Percentiles rank a stretch among this genome's conserved stretches.
phyloP scores from a whole-genome alignment of 2,329 filamentous ascomycete species.

The Fusarium ramigenum region DNA sequence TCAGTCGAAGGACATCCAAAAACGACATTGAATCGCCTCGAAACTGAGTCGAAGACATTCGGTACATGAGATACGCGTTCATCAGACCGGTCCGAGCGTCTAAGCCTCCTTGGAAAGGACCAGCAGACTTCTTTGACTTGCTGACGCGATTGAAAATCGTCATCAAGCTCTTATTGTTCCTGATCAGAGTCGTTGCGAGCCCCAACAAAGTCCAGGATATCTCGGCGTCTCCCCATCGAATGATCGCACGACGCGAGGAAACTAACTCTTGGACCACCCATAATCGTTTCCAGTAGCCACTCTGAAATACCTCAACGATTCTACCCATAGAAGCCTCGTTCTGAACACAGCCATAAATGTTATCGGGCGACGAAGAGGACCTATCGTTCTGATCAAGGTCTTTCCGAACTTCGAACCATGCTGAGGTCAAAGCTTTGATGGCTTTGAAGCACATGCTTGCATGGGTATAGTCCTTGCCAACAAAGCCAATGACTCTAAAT shows the following conservation, averaged over 20 bases:
- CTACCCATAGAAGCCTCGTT: background rate
- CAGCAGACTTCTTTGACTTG: background rate
- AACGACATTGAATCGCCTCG: background rate
- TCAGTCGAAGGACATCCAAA: too few relatives aligned
- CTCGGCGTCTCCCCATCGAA: background rate
- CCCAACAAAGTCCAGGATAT: background rate
- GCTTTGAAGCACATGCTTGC: background rate
- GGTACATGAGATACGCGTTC: background rate
- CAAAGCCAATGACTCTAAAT: background rate
- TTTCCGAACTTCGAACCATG: background rate
- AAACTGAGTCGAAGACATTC: background rate
- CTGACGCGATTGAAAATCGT: background rate
- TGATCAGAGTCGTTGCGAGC: background rate
- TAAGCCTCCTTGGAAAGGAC: background rate
- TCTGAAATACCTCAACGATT: background rate
- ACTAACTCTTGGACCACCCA: background rate
- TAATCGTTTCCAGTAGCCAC: background rate
- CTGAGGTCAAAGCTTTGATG: background rate
- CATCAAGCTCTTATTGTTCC: background rate
- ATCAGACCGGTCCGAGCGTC: background rate
- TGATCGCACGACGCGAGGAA: background rate
- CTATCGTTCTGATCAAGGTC: rapidly evolving
- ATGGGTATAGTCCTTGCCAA: background rate
- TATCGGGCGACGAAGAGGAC: background rate
- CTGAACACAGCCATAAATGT: background rate